Conservation (phyloP, 257 asterid species). For the Solanum verrucosum region DNA sequence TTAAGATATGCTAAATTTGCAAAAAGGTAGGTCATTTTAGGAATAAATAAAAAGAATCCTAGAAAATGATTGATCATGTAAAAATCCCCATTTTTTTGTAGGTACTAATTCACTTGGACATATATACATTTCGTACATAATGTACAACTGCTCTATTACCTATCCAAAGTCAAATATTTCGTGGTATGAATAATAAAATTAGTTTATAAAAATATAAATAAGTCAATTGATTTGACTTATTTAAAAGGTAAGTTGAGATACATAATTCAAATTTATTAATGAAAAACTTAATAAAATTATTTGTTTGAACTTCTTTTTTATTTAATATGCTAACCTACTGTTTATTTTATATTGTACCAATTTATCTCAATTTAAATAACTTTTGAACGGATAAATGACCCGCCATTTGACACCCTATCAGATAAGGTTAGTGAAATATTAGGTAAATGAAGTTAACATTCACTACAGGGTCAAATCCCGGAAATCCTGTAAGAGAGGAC, state of each 20-base stretch:
- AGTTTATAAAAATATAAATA: too few species aligned
- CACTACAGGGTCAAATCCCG: constrained; percentile 3
- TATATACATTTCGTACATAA: not conserved
- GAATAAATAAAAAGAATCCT: not conserved
- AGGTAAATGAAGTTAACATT: not conserved
- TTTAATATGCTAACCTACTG: too few species aligned
- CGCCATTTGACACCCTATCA: not conserved
- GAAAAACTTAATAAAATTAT: not conserved
- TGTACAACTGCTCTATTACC: not conserved
- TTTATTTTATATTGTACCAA: too few species aligned
- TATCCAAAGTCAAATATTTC: not conserved
- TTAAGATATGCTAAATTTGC: not conserved
- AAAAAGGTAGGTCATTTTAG: not conserved
- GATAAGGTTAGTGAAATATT: not conserved
- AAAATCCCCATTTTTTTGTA: not conserved
- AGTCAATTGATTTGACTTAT: rapidly evolving
- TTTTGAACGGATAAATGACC: not conserved
- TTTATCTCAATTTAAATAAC: not conserved
- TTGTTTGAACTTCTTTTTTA: too few species aligned
- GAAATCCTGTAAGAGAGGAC: constrained; percentile 10
- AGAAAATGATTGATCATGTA: not conserved
- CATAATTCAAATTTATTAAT: too few species aligned
- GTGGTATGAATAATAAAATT: rapidly evolving
- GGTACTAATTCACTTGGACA: not conserved
- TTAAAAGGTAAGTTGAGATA: not conserved